Percentiles rank a stretch among this genome's conserved stretches.
Conservation (phyloP, 495 filamentous ascomycete species). For the Trypethelium eluteriae region DNA sequence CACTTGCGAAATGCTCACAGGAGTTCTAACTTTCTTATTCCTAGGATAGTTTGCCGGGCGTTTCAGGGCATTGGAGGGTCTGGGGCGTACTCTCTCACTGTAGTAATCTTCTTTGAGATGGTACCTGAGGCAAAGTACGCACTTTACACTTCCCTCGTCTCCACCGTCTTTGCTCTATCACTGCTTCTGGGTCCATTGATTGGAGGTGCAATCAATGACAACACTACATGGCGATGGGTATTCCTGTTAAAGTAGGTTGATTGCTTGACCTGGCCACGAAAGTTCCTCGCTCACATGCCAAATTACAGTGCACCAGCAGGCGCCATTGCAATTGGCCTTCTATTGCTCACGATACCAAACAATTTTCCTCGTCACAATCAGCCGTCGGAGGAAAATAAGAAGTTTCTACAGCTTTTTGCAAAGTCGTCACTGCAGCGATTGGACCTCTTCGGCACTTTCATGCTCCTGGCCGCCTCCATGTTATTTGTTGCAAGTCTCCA, state of each 20-base stretch:
- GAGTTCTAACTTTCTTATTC: background rate
- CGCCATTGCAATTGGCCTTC: background rate
- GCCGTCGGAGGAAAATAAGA: background rate
- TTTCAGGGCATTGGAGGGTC: conserved; percentile 8
- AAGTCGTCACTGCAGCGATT: background rate
- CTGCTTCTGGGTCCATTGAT: conserved; percentile 27
- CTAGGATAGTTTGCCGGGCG: background rate
- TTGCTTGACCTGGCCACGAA: background rate
- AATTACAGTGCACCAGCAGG: background rate
- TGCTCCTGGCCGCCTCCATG: background rate
- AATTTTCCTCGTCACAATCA: background rate
- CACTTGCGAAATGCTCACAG: background rate
- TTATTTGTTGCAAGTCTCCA: background rate
- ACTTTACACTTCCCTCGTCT: background rate
- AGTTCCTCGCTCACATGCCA: background rate
- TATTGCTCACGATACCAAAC: background rate
- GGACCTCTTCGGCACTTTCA: background rate
- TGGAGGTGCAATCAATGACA: conserved; percentile 28
- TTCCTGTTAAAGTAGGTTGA: conserved; percentile 30
- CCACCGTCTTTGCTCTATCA: background rate
- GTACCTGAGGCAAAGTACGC: background rate
- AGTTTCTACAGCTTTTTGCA: background rate
- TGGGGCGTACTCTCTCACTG: background rate
- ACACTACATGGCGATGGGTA: conserved; percentile 33
- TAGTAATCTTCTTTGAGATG: background rate